Percentiles rank a stretch among this genome's conserved stretches.
Conservation (phyloP, 352 stramenopile species). For the Thraustotheca clavata region DNA sequence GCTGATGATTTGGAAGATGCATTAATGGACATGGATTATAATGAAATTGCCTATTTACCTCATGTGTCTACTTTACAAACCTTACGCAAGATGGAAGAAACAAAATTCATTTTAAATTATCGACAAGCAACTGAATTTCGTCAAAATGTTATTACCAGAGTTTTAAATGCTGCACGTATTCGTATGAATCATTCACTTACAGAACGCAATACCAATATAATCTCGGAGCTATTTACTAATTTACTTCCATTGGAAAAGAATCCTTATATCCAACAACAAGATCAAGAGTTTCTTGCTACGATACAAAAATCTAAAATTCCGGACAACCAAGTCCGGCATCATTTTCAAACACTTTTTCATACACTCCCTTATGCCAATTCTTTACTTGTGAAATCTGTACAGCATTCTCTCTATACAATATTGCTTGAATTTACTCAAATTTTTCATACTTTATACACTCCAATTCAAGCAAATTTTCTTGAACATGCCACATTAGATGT, state of each 20-base stretch:
- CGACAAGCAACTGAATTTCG: not conserved
- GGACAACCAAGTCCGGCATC: not conserved
- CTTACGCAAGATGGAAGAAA: not conserved
- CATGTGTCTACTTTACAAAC: not conserved
- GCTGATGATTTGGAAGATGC: not conserved
- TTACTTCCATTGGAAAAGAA: not conserved
- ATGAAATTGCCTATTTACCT: not conserved
- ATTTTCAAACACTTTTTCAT: conserved; percentile 11
- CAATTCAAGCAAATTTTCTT: not conserved
- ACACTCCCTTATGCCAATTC: not conserved
- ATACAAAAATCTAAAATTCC: not conserved
- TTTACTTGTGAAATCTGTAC: not conserved
- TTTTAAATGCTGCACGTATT: not conserved
- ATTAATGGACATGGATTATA: conserved; percentile 5
- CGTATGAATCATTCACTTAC: not conserved
- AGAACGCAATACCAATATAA: not conserved
- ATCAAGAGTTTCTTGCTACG: not conserved
- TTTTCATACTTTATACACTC: conserved; percentile 4
- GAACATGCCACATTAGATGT: conserved; percentile 1
- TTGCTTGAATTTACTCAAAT: conserved; percentile 12
- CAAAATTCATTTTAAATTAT: not conserved
- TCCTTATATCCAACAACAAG: not conserved
- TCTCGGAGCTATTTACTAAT: conserved; percentile 8
- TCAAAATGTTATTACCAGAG: not conserved
- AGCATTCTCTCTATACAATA: conserved; percentile 10